Base-by-base conservation (phyloP, 345 rosid genomes). In the Sisymbrium altissimum region DNA sequence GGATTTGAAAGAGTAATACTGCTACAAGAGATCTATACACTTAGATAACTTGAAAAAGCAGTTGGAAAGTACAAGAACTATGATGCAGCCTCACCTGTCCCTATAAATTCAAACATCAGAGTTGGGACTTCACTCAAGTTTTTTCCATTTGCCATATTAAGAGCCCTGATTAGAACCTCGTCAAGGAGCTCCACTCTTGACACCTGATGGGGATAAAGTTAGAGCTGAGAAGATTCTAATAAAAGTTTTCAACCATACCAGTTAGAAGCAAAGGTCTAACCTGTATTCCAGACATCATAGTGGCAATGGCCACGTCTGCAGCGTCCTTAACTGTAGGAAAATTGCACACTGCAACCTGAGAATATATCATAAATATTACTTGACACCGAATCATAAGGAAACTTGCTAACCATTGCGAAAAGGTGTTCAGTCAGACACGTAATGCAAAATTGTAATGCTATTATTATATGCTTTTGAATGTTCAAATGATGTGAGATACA, bases 261-360 rank as follows among this genome's bases (percentile, higher is more conserved):
- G 10, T 64, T 15, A 25, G 58, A 71, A 43, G 53, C 63, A 58
- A 49, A 79, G 58, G 49, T 64, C 49, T 61, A 57, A 94, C 97
- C 93, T 89, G 97, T 79, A 94, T 88, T 58, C 97, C 97, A 68
- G 91, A 83, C 77, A 79, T 58, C 97, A 94, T 88, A 46, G 90
- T 72, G 54, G 89, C 93, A 87, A 91, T 91, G 35, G 98, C 92
- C 79, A 94, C 98, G 72, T 94, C 95, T 71, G 98, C 97, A 40
- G 97, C 98, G 85, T 89, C 98, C 81, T 94, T 91, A 43, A 94
- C 76, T 21, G 97, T 81, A 30, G 96, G 95, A 68, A 91, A 94
- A 82, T 89, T 94, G 73, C 96, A 94, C 89, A 87, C 82, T 74
- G 98, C 97, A 67, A 91, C 97, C 98, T 94, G 86, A 84, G 69